phyloP scores from a whole-genome alignment of 495 filamentous ascomycete genomes.

The Penicillium soppii region DNA sequence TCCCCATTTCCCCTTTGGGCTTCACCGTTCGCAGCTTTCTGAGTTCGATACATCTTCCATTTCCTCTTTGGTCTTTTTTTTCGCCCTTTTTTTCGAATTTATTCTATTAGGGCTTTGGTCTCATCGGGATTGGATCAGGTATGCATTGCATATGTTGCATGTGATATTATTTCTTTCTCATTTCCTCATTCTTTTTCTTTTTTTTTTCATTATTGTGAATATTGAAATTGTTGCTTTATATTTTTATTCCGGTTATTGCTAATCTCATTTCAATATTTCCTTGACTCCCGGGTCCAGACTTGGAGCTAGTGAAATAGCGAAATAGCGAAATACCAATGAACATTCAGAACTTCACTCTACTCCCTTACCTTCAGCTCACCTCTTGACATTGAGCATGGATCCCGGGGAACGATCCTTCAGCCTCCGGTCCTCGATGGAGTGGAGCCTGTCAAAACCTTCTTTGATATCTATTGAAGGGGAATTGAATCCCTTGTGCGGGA shows the following conservation, averaged over 20 bases:
- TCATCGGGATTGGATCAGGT: background rate
- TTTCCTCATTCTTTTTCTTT: background rate
- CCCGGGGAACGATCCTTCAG: background rate
- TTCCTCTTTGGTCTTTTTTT: background rate
- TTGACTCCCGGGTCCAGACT: background rate
- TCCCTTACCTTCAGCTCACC: constrained; percentile 7
- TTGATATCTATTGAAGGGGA: background rate
- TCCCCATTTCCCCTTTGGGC: constrained; percentile 2
- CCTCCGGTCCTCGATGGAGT: background rate
- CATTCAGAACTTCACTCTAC: background rate
- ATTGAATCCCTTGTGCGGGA: background rate
- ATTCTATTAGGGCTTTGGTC: no score
- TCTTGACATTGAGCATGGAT: background rate
- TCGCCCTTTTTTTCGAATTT: background rate
- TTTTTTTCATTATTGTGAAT: background rate
- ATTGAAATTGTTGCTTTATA: no score
- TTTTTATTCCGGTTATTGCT: background rate
- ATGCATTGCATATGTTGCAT: constrained; percentile 8
- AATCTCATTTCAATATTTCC: background rate
- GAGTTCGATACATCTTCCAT: background rate
- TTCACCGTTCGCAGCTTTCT: constrained; percentile 1
- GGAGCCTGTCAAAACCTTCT: constrained; percentile 1
- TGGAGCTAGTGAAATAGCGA: constrained; percentile 1
- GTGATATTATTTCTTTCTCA: background rate
- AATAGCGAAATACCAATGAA: constrained; percentile 2